Conservation (phyloP, 2,329 filamentous ascomycete species). For the Ceratocystis papillata region DNA sequence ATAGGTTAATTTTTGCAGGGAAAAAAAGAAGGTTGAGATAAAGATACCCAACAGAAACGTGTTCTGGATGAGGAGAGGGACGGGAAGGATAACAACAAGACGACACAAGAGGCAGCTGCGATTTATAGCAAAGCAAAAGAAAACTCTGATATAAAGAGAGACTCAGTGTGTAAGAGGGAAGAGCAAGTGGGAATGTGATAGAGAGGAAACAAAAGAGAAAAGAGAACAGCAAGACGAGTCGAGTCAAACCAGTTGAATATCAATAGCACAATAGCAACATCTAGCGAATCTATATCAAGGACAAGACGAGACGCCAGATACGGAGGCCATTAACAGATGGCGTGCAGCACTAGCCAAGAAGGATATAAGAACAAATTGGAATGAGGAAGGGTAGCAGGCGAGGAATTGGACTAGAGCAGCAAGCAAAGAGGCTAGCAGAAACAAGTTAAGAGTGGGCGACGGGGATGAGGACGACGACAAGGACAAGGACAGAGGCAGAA, state of each 20-base stretch:
- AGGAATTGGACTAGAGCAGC: not conserved
- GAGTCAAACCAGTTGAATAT: too few species aligned
- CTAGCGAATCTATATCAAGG: too few species aligned
- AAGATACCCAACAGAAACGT: not conserved
- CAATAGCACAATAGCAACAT: too few species aligned
- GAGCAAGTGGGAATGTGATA: too few species aligned
- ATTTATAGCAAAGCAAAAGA: conserved; percentile 8
- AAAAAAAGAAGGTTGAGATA: not conserved
- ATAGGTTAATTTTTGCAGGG: not conserved
- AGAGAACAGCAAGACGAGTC: too few species aligned
- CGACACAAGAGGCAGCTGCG: conserved; percentile 4
- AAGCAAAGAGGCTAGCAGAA: conserved; percentile 19
- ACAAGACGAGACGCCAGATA: too few species aligned
- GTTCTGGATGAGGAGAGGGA: not conserved
- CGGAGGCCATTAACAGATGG: too few species aligned
- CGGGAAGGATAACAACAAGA: not conserved
- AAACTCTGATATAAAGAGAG: not conserved
- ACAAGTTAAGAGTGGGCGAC: not conserved
- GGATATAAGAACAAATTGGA: not conserved
- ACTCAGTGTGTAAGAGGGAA: too few species aligned
- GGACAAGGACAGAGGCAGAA: conserved; percentile 17
- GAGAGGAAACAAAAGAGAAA: too few species aligned
- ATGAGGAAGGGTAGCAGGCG: conserved; percentile 7
- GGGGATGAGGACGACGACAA: conserved; percentile 8
- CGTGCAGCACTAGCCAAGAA: conserved; percentile 3